Conservation (phyloP, 202 grass and related monocot species). For the Elaeis oleifera region DNA sequence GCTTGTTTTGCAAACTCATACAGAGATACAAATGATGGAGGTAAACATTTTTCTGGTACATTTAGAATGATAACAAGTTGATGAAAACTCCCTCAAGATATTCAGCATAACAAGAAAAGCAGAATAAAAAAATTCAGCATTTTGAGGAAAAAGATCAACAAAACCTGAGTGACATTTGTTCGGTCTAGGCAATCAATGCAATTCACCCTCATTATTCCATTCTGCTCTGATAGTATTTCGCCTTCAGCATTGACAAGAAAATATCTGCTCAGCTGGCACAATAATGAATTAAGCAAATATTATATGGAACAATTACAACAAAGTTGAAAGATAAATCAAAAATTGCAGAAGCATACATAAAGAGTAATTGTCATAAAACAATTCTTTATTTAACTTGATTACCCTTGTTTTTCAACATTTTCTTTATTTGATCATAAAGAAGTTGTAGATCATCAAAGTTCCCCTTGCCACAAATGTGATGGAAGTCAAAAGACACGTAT, state of each 20-base stretch:
- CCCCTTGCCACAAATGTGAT: constrained; percentile 70
- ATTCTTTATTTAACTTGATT: constrained; percentile 35
- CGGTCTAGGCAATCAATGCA: constrained; percentile 97
- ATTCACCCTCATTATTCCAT: constrained; percentile 69
- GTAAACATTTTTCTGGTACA: too few relatives aligned
- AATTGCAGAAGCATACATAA: constrained; percentile 15
- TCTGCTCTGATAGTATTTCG: constrained; percentile 76
- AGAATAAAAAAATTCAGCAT: too few relatives aligned
- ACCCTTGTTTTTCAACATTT: constrained; percentile 83
- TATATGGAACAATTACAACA: constrained; percentile 51
- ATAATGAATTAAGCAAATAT: constrained; percentile 60
- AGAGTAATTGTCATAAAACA: constrained; percentile 9
- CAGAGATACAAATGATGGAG: too few relatives aligned
- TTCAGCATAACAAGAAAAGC: too few relatives aligned
- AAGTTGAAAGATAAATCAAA: constrained; percentile 25
- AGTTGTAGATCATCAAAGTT: constrained; percentile 76
- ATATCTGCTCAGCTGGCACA: constrained; percentile 96
- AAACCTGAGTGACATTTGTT: constrained; percentile 96
- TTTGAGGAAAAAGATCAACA: too few relatives aligned
- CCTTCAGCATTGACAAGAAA: constrained; percentile 82
- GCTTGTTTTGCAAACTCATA: too few relatives aligned
- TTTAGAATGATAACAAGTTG: too few relatives aligned
- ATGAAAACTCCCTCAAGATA: too few relatives aligned
- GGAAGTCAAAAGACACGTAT: constrained; percentile 92
- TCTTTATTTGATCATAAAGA: constrained; percentile 70